Evolutionary conservation across 371 early-diverging fungal species (phyloP).

Genomic region (Coemansia sp.): DNA sequence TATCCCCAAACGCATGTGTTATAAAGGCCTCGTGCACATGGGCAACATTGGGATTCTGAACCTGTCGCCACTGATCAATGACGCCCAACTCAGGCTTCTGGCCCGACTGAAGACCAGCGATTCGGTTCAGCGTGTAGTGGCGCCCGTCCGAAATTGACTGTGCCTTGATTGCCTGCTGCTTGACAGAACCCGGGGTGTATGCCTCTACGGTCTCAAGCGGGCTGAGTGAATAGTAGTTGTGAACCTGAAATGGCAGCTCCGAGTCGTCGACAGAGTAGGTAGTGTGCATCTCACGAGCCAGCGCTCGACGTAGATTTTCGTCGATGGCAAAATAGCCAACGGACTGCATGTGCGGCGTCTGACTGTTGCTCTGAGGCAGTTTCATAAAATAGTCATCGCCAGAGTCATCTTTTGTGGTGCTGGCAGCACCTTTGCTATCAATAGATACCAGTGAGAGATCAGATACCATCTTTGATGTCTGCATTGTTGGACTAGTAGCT

Average conservation of each 20-base stretch:
- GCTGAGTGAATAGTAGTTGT: conserved; percentile 79
- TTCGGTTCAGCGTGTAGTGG: conserved; percentile 75
- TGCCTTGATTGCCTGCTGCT: conserved; percentile 83
- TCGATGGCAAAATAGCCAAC: conserved; percentile 81
- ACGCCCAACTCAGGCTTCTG: conserved; percentile 77
- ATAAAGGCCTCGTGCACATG: conserved; percentile 93
- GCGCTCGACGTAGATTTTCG: conserved; percentile 75
- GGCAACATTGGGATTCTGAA: conserved; percentile 82
- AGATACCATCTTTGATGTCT: background rate
- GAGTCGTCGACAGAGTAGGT: conserved; percentile 53
- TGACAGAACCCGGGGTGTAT: conserved; percentile 58
- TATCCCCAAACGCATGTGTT: conserved; percentile 91
- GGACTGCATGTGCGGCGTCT: conserved; percentile 72
- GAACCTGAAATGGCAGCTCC: conserved; percentile 70
- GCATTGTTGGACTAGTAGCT: background rate
- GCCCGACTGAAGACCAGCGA: conserved; percentile 78
- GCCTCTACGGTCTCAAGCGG: conserved; percentile 65
- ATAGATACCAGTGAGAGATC: background rate
- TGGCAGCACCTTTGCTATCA: background rate
- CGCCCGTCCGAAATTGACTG: conserved; percentile 80
- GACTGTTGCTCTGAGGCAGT: conserved; percentile 49
- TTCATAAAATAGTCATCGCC: conserved; percentile 28
- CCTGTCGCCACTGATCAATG: conserved; percentile 81
- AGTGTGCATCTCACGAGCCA: conserved; percentile 61
- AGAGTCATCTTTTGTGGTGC: background rate